phyloP scores from a whole-genome alignment of 2,329 filamentous ascomycete genomes.

The Beauveria sp. region DNA sequence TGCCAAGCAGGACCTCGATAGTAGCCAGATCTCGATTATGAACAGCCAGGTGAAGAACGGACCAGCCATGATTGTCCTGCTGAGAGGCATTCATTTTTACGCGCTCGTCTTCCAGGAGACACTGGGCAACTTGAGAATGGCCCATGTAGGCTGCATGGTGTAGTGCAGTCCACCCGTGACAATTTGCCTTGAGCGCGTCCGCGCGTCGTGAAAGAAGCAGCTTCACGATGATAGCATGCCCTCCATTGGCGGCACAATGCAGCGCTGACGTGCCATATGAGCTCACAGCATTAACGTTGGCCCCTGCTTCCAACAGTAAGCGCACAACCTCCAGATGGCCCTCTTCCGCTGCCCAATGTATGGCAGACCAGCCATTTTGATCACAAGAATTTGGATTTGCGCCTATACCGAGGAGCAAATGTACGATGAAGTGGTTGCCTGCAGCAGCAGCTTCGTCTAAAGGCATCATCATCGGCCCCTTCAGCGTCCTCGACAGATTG shows the following conservation, averaged over 20 bases:
- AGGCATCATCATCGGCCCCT: neutral
- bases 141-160: conserved; percentile 19
- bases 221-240: conserved; percentile 10
- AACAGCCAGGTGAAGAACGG: conserved; percentile 19
- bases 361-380: conserved; percentile 16
- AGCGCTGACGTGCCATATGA: conserved; percentile 17
- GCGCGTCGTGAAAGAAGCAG: conserved; percentile 9
- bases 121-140: conserved; percentile 15
- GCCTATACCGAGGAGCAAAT: neutral
- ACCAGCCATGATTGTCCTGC: conserved; percentile 20
- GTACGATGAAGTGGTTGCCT: neutral
- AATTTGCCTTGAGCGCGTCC: conserved; percentile 11
- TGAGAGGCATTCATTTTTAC: conserved; percentile 8
- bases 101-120: neutral
- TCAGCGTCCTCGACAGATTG: neutral
- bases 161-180: conserved; percentile 15
- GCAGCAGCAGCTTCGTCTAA: neutral
- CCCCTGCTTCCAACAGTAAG: conserved; percentile 16
- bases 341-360: conserved; percentile 16
- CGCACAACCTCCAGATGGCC: conserved; percentile 16
- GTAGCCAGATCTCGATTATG: conserved; percentile 17
- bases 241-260: conserved; percentile 16
- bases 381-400: conserved; percentile 14
- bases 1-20: conserved; percentile 14
- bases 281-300: conserved; percentile 3